Conservation (phyloP, 1,284 basidiomycete species). For the Coniferiporia weirii region DNA sequence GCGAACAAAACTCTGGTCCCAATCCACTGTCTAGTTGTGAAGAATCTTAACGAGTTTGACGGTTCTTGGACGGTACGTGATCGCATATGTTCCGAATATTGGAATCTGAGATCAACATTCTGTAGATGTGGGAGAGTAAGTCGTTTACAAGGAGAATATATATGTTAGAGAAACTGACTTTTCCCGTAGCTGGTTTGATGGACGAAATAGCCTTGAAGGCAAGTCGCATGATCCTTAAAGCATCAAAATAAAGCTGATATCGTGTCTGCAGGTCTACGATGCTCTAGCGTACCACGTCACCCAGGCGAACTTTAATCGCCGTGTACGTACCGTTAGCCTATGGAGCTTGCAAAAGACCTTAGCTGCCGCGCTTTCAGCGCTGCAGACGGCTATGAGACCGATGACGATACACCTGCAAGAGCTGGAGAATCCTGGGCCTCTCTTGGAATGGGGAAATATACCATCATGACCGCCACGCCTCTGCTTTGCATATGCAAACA, state of each 20-base stretch:
- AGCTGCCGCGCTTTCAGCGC: slow-evolving; percentile 53
- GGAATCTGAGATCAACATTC: slow-evolving; percentile 21
- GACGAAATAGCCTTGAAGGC: slow-evolving; percentile 78
- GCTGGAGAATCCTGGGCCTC: slow-evolving; percentile 27
- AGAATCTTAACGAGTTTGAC: slow-evolving; percentile 78
- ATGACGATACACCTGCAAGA: slow-evolving; percentile 43
- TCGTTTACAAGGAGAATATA: slow-evolving; percentile 7
- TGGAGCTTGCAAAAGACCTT: slow-evolving; percentile 78
- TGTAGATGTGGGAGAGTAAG: slow-evolving; percentile 82
- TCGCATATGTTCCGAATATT: not conserved
- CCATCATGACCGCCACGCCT: slow-evolving; percentile 1
- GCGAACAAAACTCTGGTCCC: slow-evolving; percentile 89
- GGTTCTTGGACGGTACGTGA: slow-evolving; percentile 81
- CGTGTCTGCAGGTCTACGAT: slow-evolving; percentile 63
- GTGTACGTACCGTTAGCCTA: slow-evolving; percentile 80
- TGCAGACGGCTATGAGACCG: slow-evolving; percentile 55
- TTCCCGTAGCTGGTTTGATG: slow-evolving; percentile 64
- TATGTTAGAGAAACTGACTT: slow-evolving; percentile 19
- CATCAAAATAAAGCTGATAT: not conserved
- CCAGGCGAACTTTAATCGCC: slow-evolving; percentile 79
- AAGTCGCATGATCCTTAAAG: slow-evolving; percentile 10
- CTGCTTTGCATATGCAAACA: not conserved
- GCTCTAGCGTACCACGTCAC: slow-evolving; percentile 91
- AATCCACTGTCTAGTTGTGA: slow-evolving; percentile 81
- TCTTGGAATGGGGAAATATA: slow-evolving; percentile 11